Evolutionary conservation across 192 early-diverging fungal species (phyloP).

Genomic region (Kappamyces sp.): DNA sequence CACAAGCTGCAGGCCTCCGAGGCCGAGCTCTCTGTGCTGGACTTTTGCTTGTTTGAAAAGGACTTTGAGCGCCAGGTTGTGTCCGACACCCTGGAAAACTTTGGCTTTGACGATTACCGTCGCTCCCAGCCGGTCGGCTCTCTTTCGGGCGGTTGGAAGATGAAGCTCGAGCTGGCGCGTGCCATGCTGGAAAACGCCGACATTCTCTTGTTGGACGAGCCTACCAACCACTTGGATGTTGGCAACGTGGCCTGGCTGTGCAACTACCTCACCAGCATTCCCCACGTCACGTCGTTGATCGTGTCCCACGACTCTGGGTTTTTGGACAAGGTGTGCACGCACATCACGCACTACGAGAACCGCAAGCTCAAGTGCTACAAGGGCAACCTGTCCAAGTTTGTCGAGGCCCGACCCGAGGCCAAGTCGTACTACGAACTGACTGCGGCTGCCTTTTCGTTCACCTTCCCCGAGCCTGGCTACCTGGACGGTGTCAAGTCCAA

Average conservation of each 20-base stretch:
- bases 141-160: slow-evolving; percentile 86
- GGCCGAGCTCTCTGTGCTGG: slow-evolving; percentile 61
- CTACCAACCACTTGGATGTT: slow-evolving; percentile 81
- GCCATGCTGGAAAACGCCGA: slow-evolving; percentile 82
- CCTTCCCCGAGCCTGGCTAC: slow-evolving; percentile 71
- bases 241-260: slow-evolving; percentile 55
- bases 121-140: slow-evolving; percentile 56
- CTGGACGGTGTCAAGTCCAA: slow-evolving; percentile 73
- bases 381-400: slow-evolving; percentile 75
- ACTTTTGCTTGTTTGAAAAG: slow-evolving; percentile 50
- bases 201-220: slow-evolving; percentile 78
- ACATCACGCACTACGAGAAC: slow-evolving; percentile 83
- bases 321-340: slow-evolving; percentile 71
- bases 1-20: slow-evolving; percentile 69
- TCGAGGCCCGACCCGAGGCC: slow-evolving; percentile 69
- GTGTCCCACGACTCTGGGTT: slow-evolving; percentile 85
- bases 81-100: slow-evolving; percentile 44
- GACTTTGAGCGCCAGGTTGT: slow-evolving; percentile 52
- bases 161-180: slow-evolving; percentile 82
- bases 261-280: slow-evolving; percentile 65
- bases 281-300: slow-evolving; percentile 74
- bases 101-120: slow-evolving; percentile 65
- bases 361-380: slow-evolving; percentile 71
- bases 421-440: slow-evolving; percentile 70
- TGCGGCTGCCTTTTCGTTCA: slow-evolving; percentile 57